Percentiles rank a stretch among this genome's conserved stretches.
These are phyloP conservation scores for Elymus sibiricus DNA, from an alignment of 176 grass and related monocot genomes.

Conservation along the genomic window DNA sequence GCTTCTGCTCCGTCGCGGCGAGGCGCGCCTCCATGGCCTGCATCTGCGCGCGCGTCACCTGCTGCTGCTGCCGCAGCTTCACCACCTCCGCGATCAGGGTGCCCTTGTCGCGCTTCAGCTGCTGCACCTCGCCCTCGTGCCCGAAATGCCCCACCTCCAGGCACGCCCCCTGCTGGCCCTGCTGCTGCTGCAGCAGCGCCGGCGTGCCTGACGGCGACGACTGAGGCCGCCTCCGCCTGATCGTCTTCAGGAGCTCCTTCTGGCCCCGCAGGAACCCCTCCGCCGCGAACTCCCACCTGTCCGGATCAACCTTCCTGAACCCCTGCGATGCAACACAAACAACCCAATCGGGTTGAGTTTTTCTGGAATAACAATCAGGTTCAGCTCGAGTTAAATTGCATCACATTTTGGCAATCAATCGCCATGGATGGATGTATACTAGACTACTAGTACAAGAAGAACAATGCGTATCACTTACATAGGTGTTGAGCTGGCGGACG, in stretches of 20 bases:
- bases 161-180: constrained; percentile 22
- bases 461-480: constrained; percentile 13
- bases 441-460: neutral
- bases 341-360: too few species aligned
- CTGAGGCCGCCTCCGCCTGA: constrained; percentile 58
- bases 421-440: neutral
- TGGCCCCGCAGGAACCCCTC: constrained; percentile 73
- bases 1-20: constrained; percentile 67
- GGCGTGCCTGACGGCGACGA: constrained; percentile 2
- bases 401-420: neutral
- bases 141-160: constrained; percentile 86
- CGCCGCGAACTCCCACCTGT: constrained; percentile 90
- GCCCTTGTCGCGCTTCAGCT: constrained; percentile 66
- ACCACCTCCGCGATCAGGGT: constrained; percentile 68
- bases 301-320: constrained; percentile 85
- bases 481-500: constrained; percentile 77
- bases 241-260: constrained; percentile 75
- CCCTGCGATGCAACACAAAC: constrained; percentile 52
- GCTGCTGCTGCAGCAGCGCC: constrained; percentile 7
- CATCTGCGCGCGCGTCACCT: constrained; percentile 61
- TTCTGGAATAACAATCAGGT: neutral
- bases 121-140: constrained; percentile 52
- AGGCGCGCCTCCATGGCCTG: constrained; percentile 79
- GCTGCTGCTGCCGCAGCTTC: constrained; percentile 89
- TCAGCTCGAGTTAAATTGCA: neutral